phyloP scores from a whole-genome alignment of 805 yeast species.

The Tetrapisispora pingtungensis region DNA sequence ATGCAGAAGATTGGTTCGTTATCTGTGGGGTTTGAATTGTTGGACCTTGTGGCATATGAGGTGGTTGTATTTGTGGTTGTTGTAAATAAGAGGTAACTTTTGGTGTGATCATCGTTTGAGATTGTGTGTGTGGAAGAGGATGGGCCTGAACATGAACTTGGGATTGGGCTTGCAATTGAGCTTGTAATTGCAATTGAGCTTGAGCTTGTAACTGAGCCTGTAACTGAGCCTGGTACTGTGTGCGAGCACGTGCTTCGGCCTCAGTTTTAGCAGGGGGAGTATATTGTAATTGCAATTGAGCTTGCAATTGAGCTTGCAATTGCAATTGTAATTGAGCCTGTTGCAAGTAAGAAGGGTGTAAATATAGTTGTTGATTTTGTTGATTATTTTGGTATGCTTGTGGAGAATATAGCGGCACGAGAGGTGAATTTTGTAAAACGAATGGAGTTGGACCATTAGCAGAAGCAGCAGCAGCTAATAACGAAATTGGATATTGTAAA shows the following conservation, averaged over 20 bases:
- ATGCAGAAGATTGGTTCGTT: background rate
- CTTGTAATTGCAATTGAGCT: background rate
- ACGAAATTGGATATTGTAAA: background rate
- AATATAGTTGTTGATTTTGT: background rate
- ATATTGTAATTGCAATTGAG: background rate
- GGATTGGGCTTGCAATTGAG: background rate
- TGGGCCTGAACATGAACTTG: background rate
- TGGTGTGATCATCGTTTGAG: too few relatives aligned
- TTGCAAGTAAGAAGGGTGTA: background rate
- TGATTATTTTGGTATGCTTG: background rate
- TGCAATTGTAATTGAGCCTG: background rate
- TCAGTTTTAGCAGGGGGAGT: background rate
- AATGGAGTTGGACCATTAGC: background rate
- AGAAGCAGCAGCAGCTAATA: background rate
- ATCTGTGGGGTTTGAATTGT: background rate
- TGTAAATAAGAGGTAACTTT: too few relatives aligned
- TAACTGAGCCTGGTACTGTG: background rate
- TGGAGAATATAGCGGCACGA: background rate
- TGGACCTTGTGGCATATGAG: background rate
- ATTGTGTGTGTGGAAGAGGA: too few relatives aligned
- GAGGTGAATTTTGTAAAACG: background rate
- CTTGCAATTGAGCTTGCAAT: background rate
- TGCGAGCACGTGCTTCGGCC: background rate
- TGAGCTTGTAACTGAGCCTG: background rate
- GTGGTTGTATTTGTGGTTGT: too few relatives aligned